phyloP scores from a whole-genome alignment of 1,139 yeast species.

The Suhomyces atakaporum region DNA sequence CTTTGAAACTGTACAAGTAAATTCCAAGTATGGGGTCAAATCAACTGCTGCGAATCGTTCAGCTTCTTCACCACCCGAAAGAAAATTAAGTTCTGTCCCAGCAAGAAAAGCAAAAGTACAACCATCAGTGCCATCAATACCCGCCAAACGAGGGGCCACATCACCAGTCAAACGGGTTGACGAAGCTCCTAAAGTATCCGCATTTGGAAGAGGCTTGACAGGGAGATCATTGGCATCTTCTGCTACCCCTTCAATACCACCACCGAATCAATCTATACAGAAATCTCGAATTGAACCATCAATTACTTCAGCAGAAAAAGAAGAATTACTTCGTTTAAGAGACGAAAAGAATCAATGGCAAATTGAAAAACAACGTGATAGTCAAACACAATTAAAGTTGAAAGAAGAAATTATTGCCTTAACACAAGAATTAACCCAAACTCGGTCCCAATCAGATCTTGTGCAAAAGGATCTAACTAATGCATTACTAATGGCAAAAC shows the following conservation, averaged over 20 bases:
- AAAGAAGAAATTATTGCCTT: constrained; percentile 45
- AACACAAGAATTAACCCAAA: constrained; percentile 41
- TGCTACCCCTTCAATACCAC: constrained; percentile 18
- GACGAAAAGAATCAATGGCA: constrained; percentile 55
- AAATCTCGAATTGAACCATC: constrained; percentile 15
- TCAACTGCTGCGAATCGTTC: constrained; percentile 15
- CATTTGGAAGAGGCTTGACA: constrained; percentile 40
- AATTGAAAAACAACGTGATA: constrained; percentile 44
- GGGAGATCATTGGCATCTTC: constrained; percentile 36
- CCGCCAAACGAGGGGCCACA: constrained; percentile 65
- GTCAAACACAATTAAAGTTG: constrained; percentile 41
- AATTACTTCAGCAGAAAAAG: constrained; percentile 30
- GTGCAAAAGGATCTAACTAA: constrained; percentile 52
- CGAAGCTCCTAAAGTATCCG: constrained; percentile 28
- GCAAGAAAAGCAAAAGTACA: constrained; percentile 13
- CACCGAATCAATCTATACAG: constrained; percentile 14
- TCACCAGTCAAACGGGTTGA: constrained; percentile 60
- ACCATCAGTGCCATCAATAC: constrained; percentile 38
- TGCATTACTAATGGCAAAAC: constrained; percentile 54
- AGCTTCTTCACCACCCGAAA: constrained; percentile 15
- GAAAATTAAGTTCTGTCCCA: constrained; percentile 2
- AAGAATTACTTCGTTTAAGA: constrained; percentile 55
- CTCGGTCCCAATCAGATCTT: constrained; percentile 36
- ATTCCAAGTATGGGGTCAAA: constrained; percentile 25
- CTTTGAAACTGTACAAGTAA: constrained; percentile 58